phyloP scores from a whole-genome alignment of 495 filamentous ascomycete genomes.

The Penicillium argentinense region DNA sequence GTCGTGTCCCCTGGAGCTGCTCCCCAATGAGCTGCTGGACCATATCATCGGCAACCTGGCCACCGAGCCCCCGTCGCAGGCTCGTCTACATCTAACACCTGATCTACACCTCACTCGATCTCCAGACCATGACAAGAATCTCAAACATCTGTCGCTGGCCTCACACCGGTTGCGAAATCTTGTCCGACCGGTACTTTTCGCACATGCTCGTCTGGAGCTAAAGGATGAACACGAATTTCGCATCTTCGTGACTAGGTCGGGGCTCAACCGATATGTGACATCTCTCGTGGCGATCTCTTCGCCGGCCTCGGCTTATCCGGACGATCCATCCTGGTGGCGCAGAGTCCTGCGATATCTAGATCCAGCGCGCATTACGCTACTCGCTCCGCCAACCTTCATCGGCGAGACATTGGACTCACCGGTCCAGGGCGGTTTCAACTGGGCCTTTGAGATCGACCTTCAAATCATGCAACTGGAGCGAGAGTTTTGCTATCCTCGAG shows the following conservation, averaged over 20 bases:
- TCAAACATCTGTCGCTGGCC: slow-evolving; percentile 35
- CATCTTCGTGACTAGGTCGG: slow-evolving; percentile 23
- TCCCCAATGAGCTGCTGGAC: slow-evolving; percentile 46
- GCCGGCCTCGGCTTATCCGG: slow-evolving; percentile 6
- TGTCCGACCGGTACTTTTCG: slow-evolving; percentile 35
- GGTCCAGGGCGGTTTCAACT: slow-evolving; percentile 35
- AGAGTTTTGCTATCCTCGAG: slow-evolving; percentile 1
- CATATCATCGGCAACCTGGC: slow-evolving; percentile 34
- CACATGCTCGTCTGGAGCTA: slow-evolving; percentile 31
- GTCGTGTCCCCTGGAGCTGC: slow-evolving; percentile 20
- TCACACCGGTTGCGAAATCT: slow-evolving; percentile 29
- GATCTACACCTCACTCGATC: slow-evolving; percentile 20
- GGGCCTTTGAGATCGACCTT: slow-evolving; percentile 41
- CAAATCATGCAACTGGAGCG: slow-evolving; percentile 34
- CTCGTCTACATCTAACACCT: slow-evolving; percentile 27
- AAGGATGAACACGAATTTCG: slow-evolving; percentile 29
- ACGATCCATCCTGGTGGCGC: slow-evolving; percentile 34
- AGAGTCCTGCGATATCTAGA: slow-evolving; percentile 27
- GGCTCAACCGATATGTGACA: slow-evolving; percentile 30
- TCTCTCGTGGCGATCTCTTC: slow-evolving; percentile 30
- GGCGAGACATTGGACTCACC: slow-evolving; percentile 27
- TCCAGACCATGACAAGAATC: slow-evolving; percentile 7
- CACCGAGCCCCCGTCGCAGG: slow-evolving; percentile 28
- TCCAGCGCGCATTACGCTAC: slow-evolving; percentile 32
- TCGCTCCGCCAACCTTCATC: slow-evolving; percentile 36